Percentiles rank a stretch among this genome's conserved stretches.
Conservation (phyloP, 495 filamentous ascomycete genomes). For the Lindgomyces ingoldianus region DNA sequence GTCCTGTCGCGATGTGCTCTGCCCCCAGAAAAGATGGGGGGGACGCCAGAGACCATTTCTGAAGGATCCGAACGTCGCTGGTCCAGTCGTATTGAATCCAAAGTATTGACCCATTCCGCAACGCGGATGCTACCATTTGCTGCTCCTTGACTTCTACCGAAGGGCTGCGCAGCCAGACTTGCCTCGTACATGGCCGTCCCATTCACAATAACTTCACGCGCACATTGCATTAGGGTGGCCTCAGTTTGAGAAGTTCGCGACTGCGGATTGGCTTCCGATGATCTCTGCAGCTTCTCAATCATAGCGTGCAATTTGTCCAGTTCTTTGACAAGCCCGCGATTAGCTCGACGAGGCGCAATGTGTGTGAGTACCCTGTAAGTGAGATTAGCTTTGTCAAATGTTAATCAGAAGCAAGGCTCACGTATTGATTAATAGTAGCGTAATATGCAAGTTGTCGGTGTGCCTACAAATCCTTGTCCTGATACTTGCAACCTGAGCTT, state of each 20-base stretch:
- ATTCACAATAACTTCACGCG: conserved; percentile 25
- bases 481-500: conserved; percentile 10
- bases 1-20: conserved; percentile 25
- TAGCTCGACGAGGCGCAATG: conserved; percentile 15
- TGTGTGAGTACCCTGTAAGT: conserved; percentile 17
- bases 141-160: conserved; percentile 15
- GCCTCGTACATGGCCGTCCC: conserved; percentile 14
- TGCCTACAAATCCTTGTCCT: conserved; percentile 20
- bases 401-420: conserved; percentile 20
- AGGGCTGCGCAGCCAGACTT: conserved; percentile 9
- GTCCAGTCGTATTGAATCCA: conserved; percentile 22
- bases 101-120: conserved; percentile 26
- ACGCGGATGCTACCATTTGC: conserved; percentile 22
- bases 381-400: conserved; percentile 16
- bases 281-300: conserved; percentile 28
- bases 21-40: conserved; percentile 15
- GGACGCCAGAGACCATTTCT: conserved; percentile 5
- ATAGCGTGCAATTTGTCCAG: conserved; percentile 19
- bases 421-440: conserved; percentile 28
- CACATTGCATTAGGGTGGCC: conserved; percentile 22
- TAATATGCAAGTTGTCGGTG: conserved; percentile 25
- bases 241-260: conserved; percentile 25
- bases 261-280: conserved; percentile 15
- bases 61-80: conserved; percentile 15
- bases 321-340: conserved; percentile 21